Conservation (phyloP, 1,284 basidiomycete genomes). For the Psilocybe mexicana region DNA sequence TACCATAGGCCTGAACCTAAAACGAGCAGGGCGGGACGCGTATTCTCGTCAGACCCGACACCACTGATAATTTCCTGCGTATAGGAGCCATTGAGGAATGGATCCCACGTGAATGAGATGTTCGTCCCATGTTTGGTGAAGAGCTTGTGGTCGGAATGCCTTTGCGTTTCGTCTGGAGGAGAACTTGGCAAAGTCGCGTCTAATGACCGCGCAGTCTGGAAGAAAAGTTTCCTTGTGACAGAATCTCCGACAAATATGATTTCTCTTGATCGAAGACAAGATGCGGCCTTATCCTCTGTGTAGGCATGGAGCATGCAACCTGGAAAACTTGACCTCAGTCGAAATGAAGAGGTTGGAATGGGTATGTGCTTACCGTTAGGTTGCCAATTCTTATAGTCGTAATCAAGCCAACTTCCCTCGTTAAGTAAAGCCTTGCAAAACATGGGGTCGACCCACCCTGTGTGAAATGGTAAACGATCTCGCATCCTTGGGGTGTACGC, state of each 20-base stretch:
- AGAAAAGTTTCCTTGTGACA: constrained; percentile 77
- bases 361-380: constrained; percentile 65
- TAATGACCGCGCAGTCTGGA: constrained; percentile 62
- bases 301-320: constrained; percentile 79
- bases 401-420: constrained; percentile 80
- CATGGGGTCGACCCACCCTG: constrained; percentile 72
- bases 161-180: constrained; percentile 58
- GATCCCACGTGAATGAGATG: constrained; percentile 79
- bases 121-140: constrained; percentile 46
- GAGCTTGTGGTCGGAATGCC: constrained; percentile 66
- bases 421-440: constrained; percentile 73
- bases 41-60: constrained; percentile 6
- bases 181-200: constrained; percentile 56
- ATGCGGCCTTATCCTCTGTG: constrained; percentile 48
- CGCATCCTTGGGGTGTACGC: not conserved
- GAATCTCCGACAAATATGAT: constrained; percentile 88
- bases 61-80: constrained; percentile 41
- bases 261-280: constrained; percentile 54
- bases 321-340: constrained; percentile 27
- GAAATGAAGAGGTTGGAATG: not conserved
- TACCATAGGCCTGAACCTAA: constrained; percentile 89
- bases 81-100: constrained; percentile 73
- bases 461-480: not conserved
- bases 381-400: constrained; percentile 72
- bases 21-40: constrained; percentile 64